Conservation (phyloP, 2,329 filamentous ascomycete species). For the Pleurostoma richardsiae region DNA sequence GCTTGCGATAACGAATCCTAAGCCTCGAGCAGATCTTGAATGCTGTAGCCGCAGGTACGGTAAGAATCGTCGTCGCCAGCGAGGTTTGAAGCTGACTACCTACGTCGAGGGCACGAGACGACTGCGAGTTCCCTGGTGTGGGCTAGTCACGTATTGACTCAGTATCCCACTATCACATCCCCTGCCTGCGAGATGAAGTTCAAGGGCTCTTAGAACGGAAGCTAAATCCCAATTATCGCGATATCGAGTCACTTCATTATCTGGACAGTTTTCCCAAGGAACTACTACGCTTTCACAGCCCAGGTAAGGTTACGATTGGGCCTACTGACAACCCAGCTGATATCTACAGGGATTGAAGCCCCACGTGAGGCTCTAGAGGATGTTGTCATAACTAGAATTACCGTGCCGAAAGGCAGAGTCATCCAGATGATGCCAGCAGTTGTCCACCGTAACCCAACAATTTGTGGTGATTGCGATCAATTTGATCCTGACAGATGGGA, state of each 20-base stretch:
- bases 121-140: not conserved
- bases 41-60: not conserved
- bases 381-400: constrained; percentile 12
- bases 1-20: not conserved
- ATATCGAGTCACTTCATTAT: constrained; percentile 23
- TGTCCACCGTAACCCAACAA: constrained; percentile 11
- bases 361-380: constrained; percentile 9
- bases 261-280: constrained; percentile 29
- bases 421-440: constrained; percentile 14
- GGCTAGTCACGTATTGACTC: not conserved
- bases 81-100: not conserved
- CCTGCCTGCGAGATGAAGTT: not conserved
- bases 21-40: not conserved
- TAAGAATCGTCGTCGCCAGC: not conserved
- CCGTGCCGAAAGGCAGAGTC: constrained; percentile 16
- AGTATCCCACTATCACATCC: not conserved
- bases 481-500: constrained; percentile 17
- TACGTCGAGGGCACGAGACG: not conserved
- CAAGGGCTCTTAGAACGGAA: not conserved
- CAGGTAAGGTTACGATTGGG: constrained; percentile 5
- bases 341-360: not conserved
- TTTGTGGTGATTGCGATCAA: constrained; percentile 17
- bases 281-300: constrained; percentile 23
- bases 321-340: not conserved
- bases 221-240: not conserved